phyloP scores from a whole-genome alignment of 164 flowering plant genomes.

The Stephania cephalantha region DNA sequence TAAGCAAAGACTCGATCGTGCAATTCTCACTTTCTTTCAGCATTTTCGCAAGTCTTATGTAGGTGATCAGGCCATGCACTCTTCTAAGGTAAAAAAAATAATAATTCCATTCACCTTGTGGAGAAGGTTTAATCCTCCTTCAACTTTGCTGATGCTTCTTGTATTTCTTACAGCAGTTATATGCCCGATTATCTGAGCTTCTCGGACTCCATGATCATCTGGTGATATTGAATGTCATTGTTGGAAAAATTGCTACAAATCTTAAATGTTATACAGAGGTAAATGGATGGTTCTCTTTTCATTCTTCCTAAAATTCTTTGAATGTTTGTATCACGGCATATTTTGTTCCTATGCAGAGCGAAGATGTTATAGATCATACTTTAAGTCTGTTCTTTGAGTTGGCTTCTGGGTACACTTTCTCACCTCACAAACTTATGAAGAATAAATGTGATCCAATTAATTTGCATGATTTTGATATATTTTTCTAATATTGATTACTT shows the following conservation, averaged over 20 bases:
- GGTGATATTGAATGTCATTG: slow-evolving; percentile 71
- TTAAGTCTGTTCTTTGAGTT: slow-evolving; percentile 85
- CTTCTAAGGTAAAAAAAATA: slow-evolving; percentile 65
- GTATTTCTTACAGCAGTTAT: slow-evolving; percentile 84
- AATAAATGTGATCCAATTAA: not conserved
- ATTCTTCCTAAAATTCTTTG: slow-evolving; percentile 4
- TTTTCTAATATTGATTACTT: not conserved
- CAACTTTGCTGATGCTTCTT: slow-evolving; percentile 16
- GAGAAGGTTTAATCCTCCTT: not conserved
- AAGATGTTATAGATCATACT: slow-evolving; percentile 91
- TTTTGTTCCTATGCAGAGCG: slow-evolving; percentile 49
- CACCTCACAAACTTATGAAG: not conserved
- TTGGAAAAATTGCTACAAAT: slow-evolving; percentile 93
- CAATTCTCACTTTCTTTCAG: slow-evolving; percentile 89
- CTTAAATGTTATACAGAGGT: slow-evolving; percentile 93
- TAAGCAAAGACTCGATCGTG: slow-evolving; percentile 98
- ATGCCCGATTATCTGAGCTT: slow-evolving; percentile 90
- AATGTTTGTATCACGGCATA: not conserved
- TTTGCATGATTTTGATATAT: not conserved
- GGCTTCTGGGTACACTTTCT: slow-evolving; percentile 81
- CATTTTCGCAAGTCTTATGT: slow-evolving; percentile 91
- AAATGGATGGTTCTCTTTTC: slow-evolving; percentile 5
- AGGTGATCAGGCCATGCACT: slow-evolving; percentile 97
- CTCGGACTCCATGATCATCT: slow-evolving; percentile 95
- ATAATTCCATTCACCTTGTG: not conserved